Evolutionary conservation across 1,139 yeast species (phyloP).

Genomic region (Diutina mesorugosa): DNA sequence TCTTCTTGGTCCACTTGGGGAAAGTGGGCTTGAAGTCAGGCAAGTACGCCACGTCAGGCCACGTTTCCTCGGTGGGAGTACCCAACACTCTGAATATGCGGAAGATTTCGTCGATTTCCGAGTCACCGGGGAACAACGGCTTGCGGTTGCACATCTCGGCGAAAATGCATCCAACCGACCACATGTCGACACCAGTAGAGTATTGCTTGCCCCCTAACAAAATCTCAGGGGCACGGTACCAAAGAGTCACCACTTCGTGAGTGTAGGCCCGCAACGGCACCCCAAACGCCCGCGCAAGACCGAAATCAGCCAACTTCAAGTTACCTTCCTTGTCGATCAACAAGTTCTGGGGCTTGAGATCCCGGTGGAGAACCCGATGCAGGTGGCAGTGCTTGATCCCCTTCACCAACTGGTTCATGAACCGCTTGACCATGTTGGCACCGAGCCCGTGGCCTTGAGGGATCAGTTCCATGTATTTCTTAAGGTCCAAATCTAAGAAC

Average conservation of each 20-base stretch:
- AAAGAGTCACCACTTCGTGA: conserved; percentile 92
- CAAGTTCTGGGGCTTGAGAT: conserved; percentile 90
- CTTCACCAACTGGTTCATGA: conserved; percentile 82
- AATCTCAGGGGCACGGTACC: conserved; percentile 98
- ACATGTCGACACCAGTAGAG: conserved; percentile 96
- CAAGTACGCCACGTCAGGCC: conserved; percentile 94
- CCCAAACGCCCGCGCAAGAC: conserved; percentile 94
- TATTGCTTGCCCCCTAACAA: conserved; percentile 93
- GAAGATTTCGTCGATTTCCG: conserved; percentile 91
- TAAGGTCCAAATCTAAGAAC: conserved; percentile 84
- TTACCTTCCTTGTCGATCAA: conserved; percentile 92
- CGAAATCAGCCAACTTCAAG: conserved; percentile 91
- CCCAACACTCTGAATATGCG: conserved; percentile 51
- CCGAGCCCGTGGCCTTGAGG: conserved; percentile 90
- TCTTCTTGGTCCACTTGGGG: conserved; percentile 86
- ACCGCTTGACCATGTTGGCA: conserved; percentile 79
- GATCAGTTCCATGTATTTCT: conserved; percentile 91
- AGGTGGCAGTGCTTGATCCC: conserved; percentile 95
- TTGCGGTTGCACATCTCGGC: conserved; percentile 97
- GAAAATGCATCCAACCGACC: conserved; percentile 97
- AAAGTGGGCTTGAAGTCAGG: conserved; percentile 94
- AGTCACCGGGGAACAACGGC: conserved; percentile 94
- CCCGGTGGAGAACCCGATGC: conserved; percentile 90
- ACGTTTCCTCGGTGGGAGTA: conserved; percentile 83
- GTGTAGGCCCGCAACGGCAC: conserved; percentile 94